Evolutionary conservation across 1,284 basidiomycete genomes (phyloP), one percentile per base, ranked within the genome.

Genomic region (Mycocalia duriaeana): DNA sequence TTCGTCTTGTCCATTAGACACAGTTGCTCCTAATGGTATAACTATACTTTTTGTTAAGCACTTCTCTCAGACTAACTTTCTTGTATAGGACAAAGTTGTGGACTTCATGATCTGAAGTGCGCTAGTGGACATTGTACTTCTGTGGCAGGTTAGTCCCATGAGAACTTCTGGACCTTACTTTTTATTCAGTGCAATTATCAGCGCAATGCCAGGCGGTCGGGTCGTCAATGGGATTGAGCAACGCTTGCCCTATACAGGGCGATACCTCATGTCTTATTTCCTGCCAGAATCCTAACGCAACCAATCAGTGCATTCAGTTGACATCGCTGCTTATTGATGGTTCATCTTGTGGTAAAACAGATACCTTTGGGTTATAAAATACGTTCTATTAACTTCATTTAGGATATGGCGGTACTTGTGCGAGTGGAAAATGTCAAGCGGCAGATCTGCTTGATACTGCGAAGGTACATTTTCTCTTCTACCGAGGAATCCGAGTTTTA

Each of bases 91-190:
- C 68, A 77, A 62, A 76, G 72, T 46, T 91, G 89, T 57, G 89
- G 89, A 14, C 55, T 60, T 25, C 67, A 73, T 49, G 82, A 81
- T 22, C 67, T 93, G 25, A 73, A 77, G 18, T 94, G 93, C 65
- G 91, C 92, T 0, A 82, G 78, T 53, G 92, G 93, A 6, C 69
- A 77, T 44, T 95, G 92, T 66, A 94, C 92, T 14, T 89, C 85
- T 19, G 66, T 86, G 20, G 74, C 83, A 53, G 65, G 83, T 85
- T 56, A 57, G 83, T 77, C 40, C 44, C 47, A 43, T 50, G 54
- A 42, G 44, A 41, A 24, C 13, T 40, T 3, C 39, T 44, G 44
- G 45, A 41, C 45, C 36, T 44, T 44, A 14, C 45, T 25, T 53
- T 42, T 38, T 48, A 19, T 46, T 49, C 46, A 54, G 54, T 36